Conservation (phyloP, 106 monocot genomes). For the Narthecium ossifragum region DNA sequence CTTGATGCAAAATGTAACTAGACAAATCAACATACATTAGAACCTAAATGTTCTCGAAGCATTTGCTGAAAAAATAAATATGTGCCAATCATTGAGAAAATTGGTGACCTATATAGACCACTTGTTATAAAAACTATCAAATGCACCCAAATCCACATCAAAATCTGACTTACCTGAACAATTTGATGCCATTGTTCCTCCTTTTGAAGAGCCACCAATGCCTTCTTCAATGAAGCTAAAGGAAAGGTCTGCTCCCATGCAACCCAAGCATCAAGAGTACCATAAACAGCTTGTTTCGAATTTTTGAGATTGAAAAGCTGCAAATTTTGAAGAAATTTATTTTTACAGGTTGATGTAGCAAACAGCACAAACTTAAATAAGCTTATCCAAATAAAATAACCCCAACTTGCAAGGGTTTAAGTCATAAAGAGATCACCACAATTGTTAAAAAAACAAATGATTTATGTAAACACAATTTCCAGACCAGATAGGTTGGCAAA, state of each 20-base stretch:
- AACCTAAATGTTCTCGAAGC: too few relatives aligned
- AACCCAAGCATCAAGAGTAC: slow-evolving; percentile 95
- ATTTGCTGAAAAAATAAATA: too few relatives aligned
- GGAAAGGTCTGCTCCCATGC: slow-evolving; percentile 92
- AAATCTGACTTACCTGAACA: slow-evolving; percentile 97
- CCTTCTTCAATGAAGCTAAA: slow-evolving; percentile 47
- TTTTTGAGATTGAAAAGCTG: slow-evolving; percentile 76
- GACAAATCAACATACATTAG: too few relatives aligned
- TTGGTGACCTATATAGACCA: too few relatives aligned
- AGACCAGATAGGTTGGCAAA: background rate
- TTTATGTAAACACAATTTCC: background rate
- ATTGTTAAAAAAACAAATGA: background rate
- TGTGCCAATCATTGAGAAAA: too few relatives aligned
- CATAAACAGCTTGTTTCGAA: slow-evolving; percentile 91
- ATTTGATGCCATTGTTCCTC: slow-evolving; percentile 85
- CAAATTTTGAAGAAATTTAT: slow-evolving; percentile 7
- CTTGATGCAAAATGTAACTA: too few relatives aligned
- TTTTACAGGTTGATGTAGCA: background rate
- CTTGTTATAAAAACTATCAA: too few relatives aligned
- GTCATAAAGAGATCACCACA: background rate
- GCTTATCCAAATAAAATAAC: background rate
- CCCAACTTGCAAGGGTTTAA: background rate
- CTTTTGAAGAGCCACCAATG: slow-evolving; percentile 74
- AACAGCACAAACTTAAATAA: background rate
- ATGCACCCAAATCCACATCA: too few relatives aligned